Base-by-base conservation (phyloP, 169 alveolate species). In the Cryptosporidium parvum region DNA sequence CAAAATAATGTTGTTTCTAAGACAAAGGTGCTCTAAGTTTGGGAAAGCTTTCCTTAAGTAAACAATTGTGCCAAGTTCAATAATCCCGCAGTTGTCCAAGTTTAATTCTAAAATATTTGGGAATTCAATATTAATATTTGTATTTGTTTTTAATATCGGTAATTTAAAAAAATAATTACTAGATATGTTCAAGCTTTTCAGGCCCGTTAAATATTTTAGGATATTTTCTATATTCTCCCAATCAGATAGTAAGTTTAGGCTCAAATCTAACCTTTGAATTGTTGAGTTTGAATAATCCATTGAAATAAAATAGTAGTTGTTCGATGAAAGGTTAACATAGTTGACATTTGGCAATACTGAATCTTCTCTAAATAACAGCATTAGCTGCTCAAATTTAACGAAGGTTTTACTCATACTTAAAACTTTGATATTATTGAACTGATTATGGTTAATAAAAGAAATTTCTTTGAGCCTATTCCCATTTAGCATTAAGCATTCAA, bases 311-410 rank as follows among this genome's bases (percentile, higher is more conserved):
- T 26, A 29, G 33, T 80, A 80, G 3, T 80, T 62, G 12, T 80
- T 80, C 29, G 89, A 80, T 18, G 89, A 80, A 26, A 65, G 26
- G 44, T 80, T 80, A 2, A 80, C 21, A 62, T 80, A 29, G n/a
- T 62, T 48, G 4, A 80, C 59, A 44, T 80, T 80, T 1, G 80
- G 80, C 4, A 80, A 80, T 62, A 39, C 45, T n/a, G 80, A 59
- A 33, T 65, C 56, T 45, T 80, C 56, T 29, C 37, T 26, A 37
- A 61, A 62, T 44, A 80, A 26, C 21, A 33, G 8, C 35, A 67
- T 44, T 26, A 80, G 9, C 10, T 80, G 21, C 62, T 45, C 73
- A 39, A 80, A 59, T 14, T 58, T 69, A 8, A 80, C 51, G n/a
- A 9, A 26, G 23, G 89, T 80, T 45, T 65, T 80, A 39, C 75